Conservation (phyloP, 192 early-diverging fungal genomes). For the Obelidium mucronatum region DNA sequence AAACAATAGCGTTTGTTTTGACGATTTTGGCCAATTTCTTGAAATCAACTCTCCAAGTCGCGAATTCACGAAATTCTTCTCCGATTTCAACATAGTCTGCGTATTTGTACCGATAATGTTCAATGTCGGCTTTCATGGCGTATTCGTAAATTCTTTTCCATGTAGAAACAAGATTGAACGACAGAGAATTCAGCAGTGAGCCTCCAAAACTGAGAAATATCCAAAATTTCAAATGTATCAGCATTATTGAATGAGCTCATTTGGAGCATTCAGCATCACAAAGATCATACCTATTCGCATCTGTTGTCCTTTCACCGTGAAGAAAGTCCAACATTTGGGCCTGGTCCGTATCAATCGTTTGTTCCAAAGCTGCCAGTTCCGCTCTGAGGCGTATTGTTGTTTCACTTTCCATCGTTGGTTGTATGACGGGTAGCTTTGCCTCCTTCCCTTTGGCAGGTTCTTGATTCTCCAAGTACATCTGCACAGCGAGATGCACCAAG, state of each 20-base stretch:
- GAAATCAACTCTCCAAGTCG: not conserved
- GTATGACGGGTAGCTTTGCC: not conserved
- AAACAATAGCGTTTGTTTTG: not conserved
- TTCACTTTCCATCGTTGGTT: not conserved
- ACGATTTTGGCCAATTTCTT: not conserved
- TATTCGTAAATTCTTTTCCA: not conserved
- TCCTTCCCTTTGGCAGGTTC: too few species aligned
- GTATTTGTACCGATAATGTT: not conserved
- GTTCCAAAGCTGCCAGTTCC: not conserved
- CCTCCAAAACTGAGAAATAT: too few species aligned
- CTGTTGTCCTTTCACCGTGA: too few species aligned
- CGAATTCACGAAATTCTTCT: not conserved
- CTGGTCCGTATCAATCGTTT: conserved; percentile 10
- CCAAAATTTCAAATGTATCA: too few species aligned
- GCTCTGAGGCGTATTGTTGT: not conserved
- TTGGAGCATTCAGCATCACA: too few species aligned
- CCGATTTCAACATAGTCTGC: not conserved
- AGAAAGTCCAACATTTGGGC: conserved; percentile 21
- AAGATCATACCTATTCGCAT: too few species aligned
- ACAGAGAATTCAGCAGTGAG: not conserved
- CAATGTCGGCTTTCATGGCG: not conserved
- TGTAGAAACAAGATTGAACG: not conserved
- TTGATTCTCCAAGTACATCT: too few species aligned
- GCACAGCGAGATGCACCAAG: too few species aligned
- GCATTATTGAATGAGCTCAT: too few species aligned